phyloP scores from a whole-genome alignment of 345 rosid species.

The Diplotaxis tenuifolia region DNA sequence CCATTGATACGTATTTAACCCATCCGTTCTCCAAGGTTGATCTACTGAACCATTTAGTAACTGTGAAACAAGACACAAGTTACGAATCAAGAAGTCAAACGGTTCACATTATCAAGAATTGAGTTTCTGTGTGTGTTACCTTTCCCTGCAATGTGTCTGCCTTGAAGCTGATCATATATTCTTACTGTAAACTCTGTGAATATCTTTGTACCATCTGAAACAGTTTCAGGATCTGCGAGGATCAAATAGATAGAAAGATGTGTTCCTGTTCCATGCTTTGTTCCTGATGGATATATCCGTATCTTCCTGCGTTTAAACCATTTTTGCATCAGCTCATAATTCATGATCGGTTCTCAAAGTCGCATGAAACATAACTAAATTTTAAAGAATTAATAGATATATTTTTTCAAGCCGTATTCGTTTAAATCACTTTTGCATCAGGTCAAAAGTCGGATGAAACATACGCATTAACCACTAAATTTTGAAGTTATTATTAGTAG shows the following conservation, averaged over 20 bases:
- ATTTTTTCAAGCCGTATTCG: no score
- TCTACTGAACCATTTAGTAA: conserved; percentile 32
- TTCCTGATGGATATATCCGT: conserved; percentile 33
- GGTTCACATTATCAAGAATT: not conserved
- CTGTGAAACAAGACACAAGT: conserved; percentile 11
- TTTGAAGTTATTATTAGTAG: no score
- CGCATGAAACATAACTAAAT: no score
- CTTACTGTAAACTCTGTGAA: conserved; percentile 32
- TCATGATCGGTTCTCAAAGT: no score
- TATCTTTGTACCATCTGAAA: conserved; percentile 26
- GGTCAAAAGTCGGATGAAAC: no score
- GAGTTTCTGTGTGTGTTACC: conserved; percentile 20
- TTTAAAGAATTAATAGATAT: no score
- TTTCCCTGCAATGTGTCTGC: conserved; percentile 38
- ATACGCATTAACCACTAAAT: no score
- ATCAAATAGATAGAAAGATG: conserved; percentile 33
- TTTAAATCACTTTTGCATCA: not conserved
- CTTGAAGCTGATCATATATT: conserved; percentile 36
- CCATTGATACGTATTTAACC: conserved; percentile 34
- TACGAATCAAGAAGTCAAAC: conserved; percentile 4
- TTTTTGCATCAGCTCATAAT: no score
- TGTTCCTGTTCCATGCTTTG: conserved; percentile 34
- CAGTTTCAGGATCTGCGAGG: conserved; percentile 30
- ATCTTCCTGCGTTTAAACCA: conserved; percentile 31
- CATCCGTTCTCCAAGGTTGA: conserved; percentile 34